Conservation (phyloP, 1,284 basidiomycete genomes). For the Cystobasidium sp. region DNA sequence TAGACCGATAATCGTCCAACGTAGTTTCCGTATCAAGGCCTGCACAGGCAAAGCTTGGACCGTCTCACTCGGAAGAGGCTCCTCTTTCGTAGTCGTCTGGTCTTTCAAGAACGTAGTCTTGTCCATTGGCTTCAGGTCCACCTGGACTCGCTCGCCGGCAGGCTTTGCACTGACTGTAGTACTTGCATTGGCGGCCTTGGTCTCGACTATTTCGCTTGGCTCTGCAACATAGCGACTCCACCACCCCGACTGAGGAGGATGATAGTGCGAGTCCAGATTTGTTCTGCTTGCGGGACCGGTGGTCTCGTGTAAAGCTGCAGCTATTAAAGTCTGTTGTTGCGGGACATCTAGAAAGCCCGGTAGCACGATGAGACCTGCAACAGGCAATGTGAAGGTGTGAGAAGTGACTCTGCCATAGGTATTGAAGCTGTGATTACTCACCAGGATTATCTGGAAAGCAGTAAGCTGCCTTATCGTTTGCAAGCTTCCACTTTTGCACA, state of each 20-base stretch:
- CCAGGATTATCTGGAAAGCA: constrained; percentile 48
- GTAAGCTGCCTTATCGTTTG: constrained; percentile 44
- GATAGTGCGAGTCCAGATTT: constrained; percentile 82
- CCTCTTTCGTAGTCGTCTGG: constrained; percentile 11
- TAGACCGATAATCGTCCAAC: constrained; percentile 93
- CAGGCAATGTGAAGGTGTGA: too few relatives aligned
- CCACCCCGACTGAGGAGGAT: constrained; percentile 69
- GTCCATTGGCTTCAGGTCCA: constrained; percentile 37
- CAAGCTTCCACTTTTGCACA: constrained; percentile 43
- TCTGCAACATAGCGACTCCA: constrained; percentile 67
- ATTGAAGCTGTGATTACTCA: background rate
- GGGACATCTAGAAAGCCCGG: constrained; percentile 68
- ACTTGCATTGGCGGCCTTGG: constrained; percentile 33
- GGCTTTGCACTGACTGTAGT: constrained; percentile 8
- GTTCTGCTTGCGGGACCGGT: constrained; percentile 79
- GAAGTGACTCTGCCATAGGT: background rate
- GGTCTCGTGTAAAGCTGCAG: constrained; percentile 73
- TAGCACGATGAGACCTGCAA: constrained; percentile 77
- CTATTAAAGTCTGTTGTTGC: constrained; percentile 69
- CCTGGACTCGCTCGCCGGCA: constrained; percentile 11
- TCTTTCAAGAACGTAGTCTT: constrained; percentile 23
- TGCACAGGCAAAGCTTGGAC: constrained; percentile 36
- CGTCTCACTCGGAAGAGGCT: constrained; percentile 23
- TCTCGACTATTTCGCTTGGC: constrained; percentile 49
- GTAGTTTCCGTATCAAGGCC: constrained; percentile 58